Base-by-base conservation (phyloP, 768 basidiomycete genomes). In the Austroboletus eburneus region DNA sequence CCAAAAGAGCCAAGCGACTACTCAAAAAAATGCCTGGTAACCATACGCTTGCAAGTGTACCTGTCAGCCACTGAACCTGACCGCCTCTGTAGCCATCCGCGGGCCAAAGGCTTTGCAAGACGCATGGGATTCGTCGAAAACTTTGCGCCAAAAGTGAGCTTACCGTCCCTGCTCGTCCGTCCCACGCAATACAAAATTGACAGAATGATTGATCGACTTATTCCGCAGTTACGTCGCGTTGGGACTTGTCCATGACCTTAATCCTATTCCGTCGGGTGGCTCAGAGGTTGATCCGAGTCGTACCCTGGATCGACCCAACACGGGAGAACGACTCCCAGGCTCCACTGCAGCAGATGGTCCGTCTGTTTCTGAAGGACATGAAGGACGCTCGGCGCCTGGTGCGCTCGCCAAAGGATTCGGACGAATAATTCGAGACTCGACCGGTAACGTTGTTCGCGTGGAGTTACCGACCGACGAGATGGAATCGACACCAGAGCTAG, bases 121-220 rank as follows among this genome's bases (percentile, higher is more conserved):
- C 37, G 82, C 83, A 45, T 97, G 93, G 93, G 88, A 97, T 66
- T 80, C 80, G 55, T 72, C 71, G 42, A 90, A 89, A 69, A 97
- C 93, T 10, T 83, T 94, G 16, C 79, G 78, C 52, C 94, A 97
- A 78, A 97, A 96, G 93, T 95, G 59, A 58, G 85, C 71, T 33
- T 17, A n/a, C 24, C 16, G 16, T 13, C 8, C 8, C 32, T 21
- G 30, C 40, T 39, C 23, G 44, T 41, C 33, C 35, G n/a, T n/a
- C n/a, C 12, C 36, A 37, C 22, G 21, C 32, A 22, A 27, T 37
- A 29, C 9, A 6, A 33, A n/a, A 24, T 14, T 25, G 27, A 17
- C 25, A 22, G 36, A 39, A 23, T 16, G 27, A 24, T 10, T 24
- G 25, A 37, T 38, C 39, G 10, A 29, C 42, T 2, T 32, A 49